Evolutionary conservation across 441 rosid genomes (phyloP).

Genomic region (Gossypium gossypioides): DNA sequence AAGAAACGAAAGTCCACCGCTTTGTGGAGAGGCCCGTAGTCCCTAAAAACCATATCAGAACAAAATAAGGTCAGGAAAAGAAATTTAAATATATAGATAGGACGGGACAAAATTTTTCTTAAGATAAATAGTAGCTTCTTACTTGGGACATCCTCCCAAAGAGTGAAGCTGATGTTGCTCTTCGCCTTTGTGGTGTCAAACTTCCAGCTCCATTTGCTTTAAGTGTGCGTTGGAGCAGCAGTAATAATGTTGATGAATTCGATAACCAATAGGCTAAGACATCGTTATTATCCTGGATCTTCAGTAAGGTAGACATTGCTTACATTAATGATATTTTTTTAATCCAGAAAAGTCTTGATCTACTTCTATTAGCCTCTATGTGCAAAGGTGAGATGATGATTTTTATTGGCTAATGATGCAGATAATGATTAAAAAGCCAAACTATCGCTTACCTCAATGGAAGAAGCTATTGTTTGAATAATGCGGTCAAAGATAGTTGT

Average conservation of each 20-base stretch:
- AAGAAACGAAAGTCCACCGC: conserved; percentile 52
- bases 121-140: neutral
- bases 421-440: neutral
- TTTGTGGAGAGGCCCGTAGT: conserved; percentile 50
- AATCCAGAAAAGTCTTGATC: neutral
- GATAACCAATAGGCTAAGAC: conserved; percentile 63
- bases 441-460: conserved; percentile 41
- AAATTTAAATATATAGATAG: neutral
- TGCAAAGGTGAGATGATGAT: neutral
- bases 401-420: neutral
- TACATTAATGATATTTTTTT: conserved; percentile 4
- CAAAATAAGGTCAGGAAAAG: conserved; percentile 6
- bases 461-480: conserved; percentile 58
- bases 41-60: conserved; percentile 29
- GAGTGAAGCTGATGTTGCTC: conserved; percentile 42
- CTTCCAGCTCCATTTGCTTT: conserved; percentile 44
- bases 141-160: conserved; percentile 73
- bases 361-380: neutral
- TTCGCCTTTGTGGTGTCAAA: conserved; percentile 44
- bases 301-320: conserved; percentile 12
- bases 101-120: neutral
- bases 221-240: conserved; percentile 55
- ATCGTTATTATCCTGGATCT: conserved; percentile 55
- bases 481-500: conserved; percentile 60
- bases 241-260: conserved; percentile 43